Percentiles rank a stretch among this genome's conserved stretches.
phyloP scores from a whole-genome alignment of 2,329 filamentous ascomycete species.

The Daldinia eschscholtzii region DNA sequence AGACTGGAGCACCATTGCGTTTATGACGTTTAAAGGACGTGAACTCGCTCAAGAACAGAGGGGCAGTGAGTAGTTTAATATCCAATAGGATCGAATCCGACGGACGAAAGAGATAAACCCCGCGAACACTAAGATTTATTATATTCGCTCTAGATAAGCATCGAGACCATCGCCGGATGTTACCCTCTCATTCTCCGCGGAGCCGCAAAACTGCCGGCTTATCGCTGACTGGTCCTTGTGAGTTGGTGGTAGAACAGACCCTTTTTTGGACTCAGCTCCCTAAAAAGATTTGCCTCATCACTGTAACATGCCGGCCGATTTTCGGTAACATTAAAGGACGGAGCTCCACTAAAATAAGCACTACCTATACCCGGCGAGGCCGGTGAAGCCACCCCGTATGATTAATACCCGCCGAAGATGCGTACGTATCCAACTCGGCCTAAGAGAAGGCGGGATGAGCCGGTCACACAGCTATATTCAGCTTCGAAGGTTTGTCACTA shows the following conservation, averaged over 20 bases:
- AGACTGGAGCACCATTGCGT: constrained; percentile 10
- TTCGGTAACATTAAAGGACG: constrained; percentile 10
- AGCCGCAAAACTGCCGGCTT: constrained; percentile 5
- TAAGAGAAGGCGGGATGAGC: neutral
- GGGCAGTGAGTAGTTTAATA: constrained; percentile 12
- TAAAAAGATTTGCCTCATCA: neutral
- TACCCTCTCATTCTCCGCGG: neutral
- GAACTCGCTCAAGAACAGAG: constrained; percentile 1
- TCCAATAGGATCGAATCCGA: constrained; percentile 6
- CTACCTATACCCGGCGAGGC: constrained; percentile 9
- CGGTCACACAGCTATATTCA: constrained; percentile 12
- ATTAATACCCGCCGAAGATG: neutral
- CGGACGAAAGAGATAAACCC: neutral
- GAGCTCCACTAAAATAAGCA: constrained; percentile 35
- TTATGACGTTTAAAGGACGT: neutral
- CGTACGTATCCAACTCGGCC: neutral
- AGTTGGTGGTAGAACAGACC: neutral
- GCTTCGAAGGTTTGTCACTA: neutral
- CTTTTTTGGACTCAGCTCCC: neutral
- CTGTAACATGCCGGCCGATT: constrained; percentile 25
- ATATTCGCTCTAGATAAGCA: neutral
- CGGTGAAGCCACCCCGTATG: constrained; percentile 20
- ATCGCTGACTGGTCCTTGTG: neutral
- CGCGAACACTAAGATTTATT: constrained; percentile 23
- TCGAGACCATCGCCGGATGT: neutral